Percentiles rank a stretch among this genome's conserved stretches.
phyloP scores from a whole-genome alignment of 306 rosid species.

The Ochetophila trinervis region DNA sequence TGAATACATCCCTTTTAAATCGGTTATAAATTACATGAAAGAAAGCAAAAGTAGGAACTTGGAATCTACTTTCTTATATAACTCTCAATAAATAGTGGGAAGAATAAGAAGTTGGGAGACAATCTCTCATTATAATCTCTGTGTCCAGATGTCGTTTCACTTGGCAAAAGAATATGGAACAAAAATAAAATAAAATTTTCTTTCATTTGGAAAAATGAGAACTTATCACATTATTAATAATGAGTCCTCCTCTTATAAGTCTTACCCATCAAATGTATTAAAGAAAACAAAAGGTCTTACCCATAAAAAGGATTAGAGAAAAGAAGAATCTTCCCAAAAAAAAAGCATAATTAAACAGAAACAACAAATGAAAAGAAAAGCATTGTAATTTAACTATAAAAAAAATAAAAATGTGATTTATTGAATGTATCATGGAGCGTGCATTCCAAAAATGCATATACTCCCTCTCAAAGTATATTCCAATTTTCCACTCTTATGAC shows the following conservation, averaged over 20 bases:
- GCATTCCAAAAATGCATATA: neutral
- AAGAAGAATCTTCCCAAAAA: neutral
- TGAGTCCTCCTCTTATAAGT: no score
- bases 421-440: no score
- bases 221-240: neutral
- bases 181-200: neutral
- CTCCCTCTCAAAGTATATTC: constrained; percentile 10
- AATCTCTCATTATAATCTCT: neutral
- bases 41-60: no score
- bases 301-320: neutral
- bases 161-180: neutral
- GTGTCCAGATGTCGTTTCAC: neutral
- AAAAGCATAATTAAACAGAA: no score
- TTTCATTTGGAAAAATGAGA: neutral
- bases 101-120: neutral
- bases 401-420: no score
- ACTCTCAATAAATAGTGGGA: neutral
- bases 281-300: no score
- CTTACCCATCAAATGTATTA: no score
- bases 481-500: no score
- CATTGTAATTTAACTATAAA: no score
- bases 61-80: neutral
- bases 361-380: no score
- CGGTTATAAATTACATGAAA: no score
- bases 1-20: no score